Evolutionary conservation across 176 grass and related monocot genomes (phyloP).

Genomic region (Musa acuminata): DNA sequence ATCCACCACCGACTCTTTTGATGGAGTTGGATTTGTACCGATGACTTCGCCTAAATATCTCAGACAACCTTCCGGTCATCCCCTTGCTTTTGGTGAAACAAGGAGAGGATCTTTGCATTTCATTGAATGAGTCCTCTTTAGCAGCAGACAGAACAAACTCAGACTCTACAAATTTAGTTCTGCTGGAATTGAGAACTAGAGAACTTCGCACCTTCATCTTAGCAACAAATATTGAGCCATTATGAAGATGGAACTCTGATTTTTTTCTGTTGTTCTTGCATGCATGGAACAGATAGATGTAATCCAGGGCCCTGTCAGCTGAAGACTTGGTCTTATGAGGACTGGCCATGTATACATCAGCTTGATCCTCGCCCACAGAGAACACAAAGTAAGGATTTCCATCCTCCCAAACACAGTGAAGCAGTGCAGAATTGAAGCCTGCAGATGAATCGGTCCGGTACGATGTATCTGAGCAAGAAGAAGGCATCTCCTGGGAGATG

Average conservation of each 20-base stretch:
- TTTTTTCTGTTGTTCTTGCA: constrained; percentile 42
- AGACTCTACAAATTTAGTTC: constrained; percentile 33
- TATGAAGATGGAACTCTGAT: constrained; percentile 26
- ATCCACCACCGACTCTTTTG: constrained; percentile 27
- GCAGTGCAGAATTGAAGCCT: constrained; percentile 39
- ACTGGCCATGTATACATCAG: constrained; percentile 38
- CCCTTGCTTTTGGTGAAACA: constrained; percentile 37
- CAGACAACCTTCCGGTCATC: constrained; percentile 44
- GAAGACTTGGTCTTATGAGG: constrained; percentile 29
- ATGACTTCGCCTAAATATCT: constrained; percentile 49
- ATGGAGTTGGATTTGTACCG: constrained; percentile 36
- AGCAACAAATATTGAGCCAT: constrained; percentile 36
- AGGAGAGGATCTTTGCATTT: constrained; percentile 31
- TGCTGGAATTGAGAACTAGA: constrained; percentile 31
- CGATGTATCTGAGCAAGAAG: constrained; percentile 28
- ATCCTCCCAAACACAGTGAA: constrained; percentile 58
- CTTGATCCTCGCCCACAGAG: constrained; percentile 31
- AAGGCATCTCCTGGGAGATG: constrained; percentile 11
- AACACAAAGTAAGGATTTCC: constrained; percentile 56
- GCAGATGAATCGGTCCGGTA: constrained; percentile 24
- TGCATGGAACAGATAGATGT: constrained; percentile 55
- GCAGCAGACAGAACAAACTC: constrained; percentile 69
- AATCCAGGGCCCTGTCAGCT: constrained; percentile 33
- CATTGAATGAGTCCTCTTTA: constrained; percentile 32
- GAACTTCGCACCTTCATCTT: constrained; percentile 72